A percentile compares a stretch with the other conserved stretches of the same genome.
Evolutionary conservation across 345 rosid species (phyloP).

Genomic region (Aquilaria sinensis): DNA sequence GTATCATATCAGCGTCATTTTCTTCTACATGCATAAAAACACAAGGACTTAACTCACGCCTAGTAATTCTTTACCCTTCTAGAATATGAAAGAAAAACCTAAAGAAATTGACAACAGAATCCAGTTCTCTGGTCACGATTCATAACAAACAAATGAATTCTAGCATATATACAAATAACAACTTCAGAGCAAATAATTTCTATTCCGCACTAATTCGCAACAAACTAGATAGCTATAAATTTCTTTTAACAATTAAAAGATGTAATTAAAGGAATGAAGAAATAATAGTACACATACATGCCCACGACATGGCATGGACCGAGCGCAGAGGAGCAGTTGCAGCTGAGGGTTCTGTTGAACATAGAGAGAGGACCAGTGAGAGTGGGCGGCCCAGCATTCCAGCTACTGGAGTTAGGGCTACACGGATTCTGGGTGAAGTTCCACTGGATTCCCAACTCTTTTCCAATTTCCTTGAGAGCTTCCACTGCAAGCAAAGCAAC

Average conservation of each 20-base stretch:
- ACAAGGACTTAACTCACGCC: too few relatives aligned
- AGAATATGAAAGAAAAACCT: too few relatives aligned
- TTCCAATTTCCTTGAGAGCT: conserved; percentile 12
- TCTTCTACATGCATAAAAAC: too few relatives aligned
- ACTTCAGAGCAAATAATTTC: not conserved
- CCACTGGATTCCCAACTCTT: conserved; percentile 10
- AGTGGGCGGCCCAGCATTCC: conserved; percentile 22
- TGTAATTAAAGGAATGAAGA: not conserved
- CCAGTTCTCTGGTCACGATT: too few relatives aligned
- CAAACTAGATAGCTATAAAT: not conserved
- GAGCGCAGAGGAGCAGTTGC: conserved; percentile 18
- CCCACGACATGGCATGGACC: conserved; percentile 22
- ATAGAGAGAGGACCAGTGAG: not conserved
- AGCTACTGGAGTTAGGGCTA: conserved; percentile 23
- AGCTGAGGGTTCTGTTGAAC: conserved; percentile 14
- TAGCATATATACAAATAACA: not conserved
- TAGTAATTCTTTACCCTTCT: too few relatives aligned
- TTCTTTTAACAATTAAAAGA: not conserved
- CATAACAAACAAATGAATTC: too few relatives aligned
- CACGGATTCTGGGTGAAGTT: conserved; percentile 25
- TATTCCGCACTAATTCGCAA: too few relatives aligned
- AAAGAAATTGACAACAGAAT: too few relatives aligned
- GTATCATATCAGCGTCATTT: too few relatives aligned
- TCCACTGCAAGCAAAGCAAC: not conserved
- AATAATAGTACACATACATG: conserved; percentile 10